These are phyloP conservation scores for Calonectria pseudoturangicola DNA, from an alignment of 2,329 filamentous ascomycete genomes.

Conservation along the genomic window DNA sequence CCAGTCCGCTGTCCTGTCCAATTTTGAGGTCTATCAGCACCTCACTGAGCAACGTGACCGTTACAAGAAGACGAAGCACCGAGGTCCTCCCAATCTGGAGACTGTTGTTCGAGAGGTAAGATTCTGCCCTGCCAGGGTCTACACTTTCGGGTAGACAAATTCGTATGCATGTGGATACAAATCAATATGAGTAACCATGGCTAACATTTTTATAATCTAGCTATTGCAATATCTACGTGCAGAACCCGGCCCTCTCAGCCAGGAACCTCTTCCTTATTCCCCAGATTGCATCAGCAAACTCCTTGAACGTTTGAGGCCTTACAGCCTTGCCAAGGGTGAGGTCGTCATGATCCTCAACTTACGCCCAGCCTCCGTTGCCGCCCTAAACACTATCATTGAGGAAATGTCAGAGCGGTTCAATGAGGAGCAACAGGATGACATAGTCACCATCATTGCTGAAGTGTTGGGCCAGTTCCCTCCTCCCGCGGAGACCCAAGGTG, in stretches of 20 bases:
- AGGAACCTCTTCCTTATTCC: conserved; percentile 72
- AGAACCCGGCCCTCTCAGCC: conserved; percentile 73
- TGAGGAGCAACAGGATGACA: conserved; percentile 74
- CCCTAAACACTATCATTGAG: conserved; percentile 79
- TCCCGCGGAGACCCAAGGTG: conserved; percentile 54
- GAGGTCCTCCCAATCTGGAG: conserved; percentile 75
- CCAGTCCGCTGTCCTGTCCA: conserved; percentile 81
- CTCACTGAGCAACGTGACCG: conserved; percentile 73
- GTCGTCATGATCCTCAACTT: conserved; percentile 81
- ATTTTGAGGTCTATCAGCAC: conserved; percentile 83
- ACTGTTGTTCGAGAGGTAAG: conserved; percentile 79
- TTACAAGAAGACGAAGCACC: conserved; percentile 70
- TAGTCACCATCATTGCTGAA: conserved; percentile 73
- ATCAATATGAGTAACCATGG: neutral
- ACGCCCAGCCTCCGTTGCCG: conserved; percentile 73
- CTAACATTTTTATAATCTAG: conserved; percentile 60
- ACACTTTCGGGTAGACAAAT: neutral
- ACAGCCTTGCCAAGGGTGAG: conserved; percentile 80
- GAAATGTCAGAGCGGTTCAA: conserved; percentile 77
- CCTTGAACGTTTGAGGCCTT: conserved; percentile 72
- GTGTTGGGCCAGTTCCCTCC: conserved; percentile 73
- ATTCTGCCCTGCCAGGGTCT: conserved; percentile 13
- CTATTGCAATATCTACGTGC: conserved; percentile 76
- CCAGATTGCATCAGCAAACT: conserved; percentile 71
- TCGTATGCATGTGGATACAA: neutral